Evolutionary conservation across 805 yeast genomes (phyloP).

Genomic region (Starmerella gropengiesseri): DNA sequence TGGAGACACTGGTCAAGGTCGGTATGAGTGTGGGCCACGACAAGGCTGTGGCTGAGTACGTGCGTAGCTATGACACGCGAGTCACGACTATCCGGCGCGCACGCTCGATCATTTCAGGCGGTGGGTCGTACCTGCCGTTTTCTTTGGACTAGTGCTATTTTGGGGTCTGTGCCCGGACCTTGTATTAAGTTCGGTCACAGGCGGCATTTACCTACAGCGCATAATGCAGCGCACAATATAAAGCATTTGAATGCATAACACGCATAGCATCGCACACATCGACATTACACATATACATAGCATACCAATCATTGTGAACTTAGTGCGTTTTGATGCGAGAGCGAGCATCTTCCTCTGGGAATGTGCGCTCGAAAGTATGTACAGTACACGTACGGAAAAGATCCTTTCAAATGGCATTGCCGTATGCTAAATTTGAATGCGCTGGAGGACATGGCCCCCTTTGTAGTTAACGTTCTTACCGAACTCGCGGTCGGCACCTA

Average conservation of each 20-base stretch:
- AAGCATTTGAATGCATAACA: no score
- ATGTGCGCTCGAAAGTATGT: no score
- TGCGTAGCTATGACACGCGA: conserved; percentile 24
- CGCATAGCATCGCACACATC: no score
- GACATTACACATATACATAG: no score
- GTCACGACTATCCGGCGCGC: conserved; percentile 22
- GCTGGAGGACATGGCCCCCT: conserved; percentile 32
- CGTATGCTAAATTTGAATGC: no score
- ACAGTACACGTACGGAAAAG: background rate
- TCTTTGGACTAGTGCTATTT: conserved; percentile 20
- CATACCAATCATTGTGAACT: no score
- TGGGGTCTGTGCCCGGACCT: background rate
- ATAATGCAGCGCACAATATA: no score
- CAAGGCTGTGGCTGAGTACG: conserved; percentile 21
- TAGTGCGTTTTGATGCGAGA: background rate
- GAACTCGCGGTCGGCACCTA: conserved; percentile 52
- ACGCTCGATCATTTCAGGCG: conserved; percentile 23
- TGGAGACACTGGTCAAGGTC: conserved; percentile 77
- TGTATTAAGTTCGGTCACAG: no score
- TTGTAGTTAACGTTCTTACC: conserved; percentile 46
- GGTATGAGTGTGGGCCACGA: conserved; percentile 87
- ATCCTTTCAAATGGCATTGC: conserved; percentile 24
- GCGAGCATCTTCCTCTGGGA: background rate
- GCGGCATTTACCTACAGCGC: no score
- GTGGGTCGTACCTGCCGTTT: conserved; percentile 27